A percentile compares a stretch with the other conserved stretches of the same genome.
These are phyloP conservation scores for Rugosomyces carneus DNA, from an alignment of 1,284 basidiomycete species.

Conservation along the genomic window DNA sequence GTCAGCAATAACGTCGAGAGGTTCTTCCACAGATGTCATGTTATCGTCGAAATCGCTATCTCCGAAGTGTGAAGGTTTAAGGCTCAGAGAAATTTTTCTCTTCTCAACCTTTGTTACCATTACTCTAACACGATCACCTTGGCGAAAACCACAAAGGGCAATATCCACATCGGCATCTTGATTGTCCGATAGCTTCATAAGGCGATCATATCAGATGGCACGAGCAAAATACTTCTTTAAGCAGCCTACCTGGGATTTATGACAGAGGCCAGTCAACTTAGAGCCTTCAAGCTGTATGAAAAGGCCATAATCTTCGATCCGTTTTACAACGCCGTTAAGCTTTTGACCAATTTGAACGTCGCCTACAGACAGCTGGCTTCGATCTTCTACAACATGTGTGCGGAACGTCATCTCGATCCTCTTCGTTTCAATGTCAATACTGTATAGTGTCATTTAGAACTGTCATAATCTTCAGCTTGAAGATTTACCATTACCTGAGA, in stretches of 20 bases:
- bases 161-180: slow-evolving; percentile 70
- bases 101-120: slow-evolving; percentile 76
- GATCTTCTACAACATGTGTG: slow-evolving; percentile 41
- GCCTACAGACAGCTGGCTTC: slow-evolving; percentile 39
- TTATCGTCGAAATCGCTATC: slow-evolving; percentile 45
- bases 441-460: slow-evolving; percentile 24
- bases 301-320: slow-evolving; percentile 83
- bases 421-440: slow-evolving; percentile 61
- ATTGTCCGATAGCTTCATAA: slow-evolving; percentile 73
- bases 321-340: slow-evolving; percentile 69
- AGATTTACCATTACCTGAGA: slow-evolving; percentile 46
- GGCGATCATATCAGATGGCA: slow-evolving; percentile 5
- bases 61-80: slow-evolving; percentile 86
- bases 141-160: slow-evolving; percentile 78
- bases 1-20: slow-evolving; percentile 21
- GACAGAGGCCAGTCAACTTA: slow-evolving; percentile 86
- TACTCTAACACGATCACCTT: slow-evolving; percentile 85
- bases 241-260: slow-evolving; percentile 76
- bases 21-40: slow-evolving; percentile 22
- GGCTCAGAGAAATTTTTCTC: slow-evolving; percentile 77
- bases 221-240: neutral
- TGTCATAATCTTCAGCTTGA: slow-evolving; percentile 1
- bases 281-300: slow-evolving; percentile 87
- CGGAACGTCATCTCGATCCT: slow-evolving; percentile 88
- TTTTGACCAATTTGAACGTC: slow-evolving; percentile 75